These are phyloP conservation scores for Colletotrichum limetticola DNA, from an alignment of 2,329 filamentous ascomycete genomes.

Conservation along the genomic window DNA sequence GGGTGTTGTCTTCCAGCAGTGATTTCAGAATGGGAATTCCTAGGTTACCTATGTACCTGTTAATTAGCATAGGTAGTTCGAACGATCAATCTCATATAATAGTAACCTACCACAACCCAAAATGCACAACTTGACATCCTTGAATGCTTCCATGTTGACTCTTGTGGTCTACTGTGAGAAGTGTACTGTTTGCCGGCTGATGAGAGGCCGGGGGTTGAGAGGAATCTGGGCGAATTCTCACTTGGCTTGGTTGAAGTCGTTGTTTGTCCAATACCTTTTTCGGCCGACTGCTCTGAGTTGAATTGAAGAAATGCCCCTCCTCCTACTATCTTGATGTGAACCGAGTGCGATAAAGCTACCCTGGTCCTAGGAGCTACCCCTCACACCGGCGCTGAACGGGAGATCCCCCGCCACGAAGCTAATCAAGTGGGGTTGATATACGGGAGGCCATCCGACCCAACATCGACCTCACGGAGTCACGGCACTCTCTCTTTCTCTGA, in stretches of 20 bases:
- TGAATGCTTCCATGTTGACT: background rate
- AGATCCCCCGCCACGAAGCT: constrained; percentile 7
- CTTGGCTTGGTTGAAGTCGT: too few relatives aligned
- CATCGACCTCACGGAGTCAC: background rate
- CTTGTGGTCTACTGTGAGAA: too few relatives aligned
- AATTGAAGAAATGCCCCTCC: too few relatives aligned
- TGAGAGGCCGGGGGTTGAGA: too few relatives aligned
- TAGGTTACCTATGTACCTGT: constrained; percentile 42
- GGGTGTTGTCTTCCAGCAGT: constrained; percentile 31
- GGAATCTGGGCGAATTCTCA: too few relatives aligned
- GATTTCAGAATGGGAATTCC: constrained; percentile 44
- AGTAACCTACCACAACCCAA: constrained; percentile 28
- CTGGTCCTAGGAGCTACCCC: constrained; percentile 9
- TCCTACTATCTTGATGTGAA: background rate
- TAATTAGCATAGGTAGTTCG: background rate
- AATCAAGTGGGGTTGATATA: background rate
- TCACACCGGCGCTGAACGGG: constrained; percentile 12
- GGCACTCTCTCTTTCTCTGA: background rate
- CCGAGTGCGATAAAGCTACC: background rate
- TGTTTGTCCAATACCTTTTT: too few relatives aligned
- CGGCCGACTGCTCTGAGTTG: too few relatives aligned
- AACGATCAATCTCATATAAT: too few relatives aligned
- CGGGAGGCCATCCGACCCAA: background rate
- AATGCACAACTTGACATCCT: constrained; percentile 27
- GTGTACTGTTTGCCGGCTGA: too few relatives aligned